phyloP scores from a whole-genome alignment of 176 grass and related monocot species.

The Cocos nucifera region DNA sequence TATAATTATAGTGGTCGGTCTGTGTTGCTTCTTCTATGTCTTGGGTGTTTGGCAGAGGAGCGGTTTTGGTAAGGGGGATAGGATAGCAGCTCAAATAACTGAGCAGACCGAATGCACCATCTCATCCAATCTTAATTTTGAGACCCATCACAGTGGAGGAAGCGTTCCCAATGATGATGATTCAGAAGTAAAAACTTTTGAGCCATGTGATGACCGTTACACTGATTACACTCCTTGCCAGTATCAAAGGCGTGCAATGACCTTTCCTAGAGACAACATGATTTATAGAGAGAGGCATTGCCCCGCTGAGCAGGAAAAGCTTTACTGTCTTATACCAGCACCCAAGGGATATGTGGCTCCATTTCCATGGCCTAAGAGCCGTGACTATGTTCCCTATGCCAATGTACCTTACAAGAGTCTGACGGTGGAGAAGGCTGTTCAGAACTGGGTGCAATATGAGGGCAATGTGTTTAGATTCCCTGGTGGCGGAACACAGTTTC shows the following conservation, averaged over 20 bases:
- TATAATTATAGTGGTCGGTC: slow-evolving; percentile 8
- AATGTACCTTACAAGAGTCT: slow-evolving; percentile 81
- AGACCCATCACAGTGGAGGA: slow-evolving; percentile 6
- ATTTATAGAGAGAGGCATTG: slow-evolving; percentile 82
- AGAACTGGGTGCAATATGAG: slow-evolving; percentile 87
- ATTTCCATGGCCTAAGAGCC: slow-evolving; percentile 76
- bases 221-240: slow-evolving; percentile 91
- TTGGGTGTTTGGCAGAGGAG: slow-evolving; percentile 14
- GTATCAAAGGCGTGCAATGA: slow-evolving; percentile 67
- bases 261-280: slow-evolving; percentile 58
- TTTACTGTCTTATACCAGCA: slow-evolving; percentile 68
- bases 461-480: slow-evolving; percentile 80
- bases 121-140: slow-evolving; percentile 10
- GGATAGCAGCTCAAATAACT: slow-evolving; percentile 5
- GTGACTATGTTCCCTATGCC: slow-evolving; percentile 66
- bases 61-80: slow-evolving; percentile 8
- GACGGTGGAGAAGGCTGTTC: slow-evolving; percentile 81
- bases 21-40: slow-evolving; percentile 11
- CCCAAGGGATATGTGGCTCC: slow-evolving; percentile 60
- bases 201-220: slow-evolving; percentile 13
- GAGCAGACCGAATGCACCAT: slow-evolving; percentile 6
- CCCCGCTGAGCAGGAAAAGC: slow-evolving; percentile 47
- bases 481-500: slow-evolving; percentile 80
- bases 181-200: neutral
- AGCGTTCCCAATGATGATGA: neutral